Evolutionary conservation across 306 rosid species (phyloP).

Genomic region (Fagus sylvatica): DNA sequence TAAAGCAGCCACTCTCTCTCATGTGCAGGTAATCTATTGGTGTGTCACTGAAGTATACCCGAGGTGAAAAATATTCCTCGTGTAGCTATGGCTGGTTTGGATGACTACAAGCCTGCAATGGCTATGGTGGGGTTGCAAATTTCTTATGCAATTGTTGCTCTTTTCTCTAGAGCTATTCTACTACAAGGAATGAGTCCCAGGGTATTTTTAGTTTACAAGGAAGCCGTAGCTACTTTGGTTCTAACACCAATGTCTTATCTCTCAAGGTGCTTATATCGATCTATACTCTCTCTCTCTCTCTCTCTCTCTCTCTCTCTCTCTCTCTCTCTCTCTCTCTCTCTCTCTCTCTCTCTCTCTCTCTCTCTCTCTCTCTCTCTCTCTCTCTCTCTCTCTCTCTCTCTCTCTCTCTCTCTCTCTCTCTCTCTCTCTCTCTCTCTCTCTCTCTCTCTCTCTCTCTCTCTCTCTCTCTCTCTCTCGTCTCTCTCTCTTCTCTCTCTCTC

Average conservation of each 20-base stretch:
- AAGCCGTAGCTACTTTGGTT: conserved; percentile 47
- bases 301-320: neutral
- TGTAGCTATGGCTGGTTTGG: conserved; percentile 27
- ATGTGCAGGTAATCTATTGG: neutral
- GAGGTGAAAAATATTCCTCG: neutral
- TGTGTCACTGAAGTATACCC: neutral
- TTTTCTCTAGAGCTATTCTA: conserved; percentile 38
- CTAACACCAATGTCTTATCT: conserved; percentile 48
- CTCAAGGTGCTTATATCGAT: conserved; percentile 32
- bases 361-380: no score
- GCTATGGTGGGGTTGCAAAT: conserved; percentile 48
- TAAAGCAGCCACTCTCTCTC: neutral
- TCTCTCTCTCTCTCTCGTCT: neutral
- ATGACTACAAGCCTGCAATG: conserved; percentile 35
- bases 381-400: no score
- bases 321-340: neutral
- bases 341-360: neutral
- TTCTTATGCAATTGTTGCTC: conserved; percentile 34
- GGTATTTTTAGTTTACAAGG: conserved; percentile 51
- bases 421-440: neutral
- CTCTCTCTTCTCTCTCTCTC: neutral
- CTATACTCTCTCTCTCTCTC: neutral
- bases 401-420: no score
- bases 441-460: neutral
- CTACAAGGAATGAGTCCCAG: conserved; percentile 57